Evolutionary conservation across 2,329 filamentous ascomycete genomes (phyloP).

Genomic region (Diaporthe vexans): DNA sequence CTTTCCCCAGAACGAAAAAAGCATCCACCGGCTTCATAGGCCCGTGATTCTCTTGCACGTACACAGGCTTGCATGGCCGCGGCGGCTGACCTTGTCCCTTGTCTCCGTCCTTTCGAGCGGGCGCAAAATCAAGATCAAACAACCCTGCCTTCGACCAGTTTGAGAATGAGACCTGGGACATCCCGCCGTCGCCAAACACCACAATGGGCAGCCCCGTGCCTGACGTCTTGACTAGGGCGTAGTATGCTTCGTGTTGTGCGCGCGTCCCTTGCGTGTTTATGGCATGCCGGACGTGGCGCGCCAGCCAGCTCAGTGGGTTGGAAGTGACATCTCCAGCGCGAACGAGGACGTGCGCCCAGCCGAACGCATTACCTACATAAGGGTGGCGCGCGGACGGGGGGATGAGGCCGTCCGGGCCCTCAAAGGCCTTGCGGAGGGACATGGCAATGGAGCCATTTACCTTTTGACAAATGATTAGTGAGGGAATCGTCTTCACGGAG

Average conservation of each 20-base stretch:
- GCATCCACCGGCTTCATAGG: not conserved
- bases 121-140: slow-evolving; percentile 49
- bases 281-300: slow-evolving; percentile 46
- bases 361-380: slow-evolving; percentile 15
- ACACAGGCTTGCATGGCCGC: slow-evolving; percentile 9
- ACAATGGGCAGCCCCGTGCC: slow-evolving; percentile 44
- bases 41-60: not conserved
- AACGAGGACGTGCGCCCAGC: slow-evolving; percentile 14
- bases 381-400: not conserved
- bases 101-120: slow-evolving; percentile 38
- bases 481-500: too few species aligned
- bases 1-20: slow-evolving; percentile 21
- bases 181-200: slow-evolving; percentile 50
- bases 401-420: not conserved
- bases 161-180: slow-evolving; percentile 50
- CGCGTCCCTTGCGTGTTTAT: slow-evolving; percentile 51
- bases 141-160: slow-evolving; percentile 51
- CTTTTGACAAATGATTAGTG: not conserved
- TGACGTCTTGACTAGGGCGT: slow-evolving; percentile 46
- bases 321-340: not conserved
- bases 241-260: slow-evolving; percentile 53
- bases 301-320: slow-evolving; percentile 49
- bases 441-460: slow-evolving; percentile 2
- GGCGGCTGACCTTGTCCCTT: not conserved
- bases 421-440: not conserved